A percentile compares a stretch with the other conserved stretches of the same genome.
Evolutionary conservation across 805 yeast genomes (phyloP).

Genomic region (Naumovozyma dairenensis): DNA sequence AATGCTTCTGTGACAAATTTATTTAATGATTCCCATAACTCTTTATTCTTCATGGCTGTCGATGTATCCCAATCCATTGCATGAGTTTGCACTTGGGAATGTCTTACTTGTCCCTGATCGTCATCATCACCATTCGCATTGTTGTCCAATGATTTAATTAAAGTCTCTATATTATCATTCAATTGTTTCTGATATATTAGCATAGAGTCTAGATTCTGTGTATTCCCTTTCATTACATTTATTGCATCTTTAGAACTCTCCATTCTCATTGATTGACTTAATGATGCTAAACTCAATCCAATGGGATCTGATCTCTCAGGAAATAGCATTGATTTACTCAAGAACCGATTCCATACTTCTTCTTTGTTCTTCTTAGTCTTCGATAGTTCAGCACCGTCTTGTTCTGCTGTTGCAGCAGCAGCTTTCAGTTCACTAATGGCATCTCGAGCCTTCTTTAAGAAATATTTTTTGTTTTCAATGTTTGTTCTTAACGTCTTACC

Average conservation of each 20-base stretch:
- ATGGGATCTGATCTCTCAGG: slow-evolving; percentile 28
- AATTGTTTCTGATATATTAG: slow-evolving; percentile 11
- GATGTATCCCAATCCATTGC: background rate
- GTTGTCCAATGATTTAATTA: slow-evolving; percentile 8
- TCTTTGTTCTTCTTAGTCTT: slow-evolving; percentile 4
- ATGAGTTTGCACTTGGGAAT: background rate
- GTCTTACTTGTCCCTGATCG: background rate
- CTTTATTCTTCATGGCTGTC: slow-evolving; percentile 4
- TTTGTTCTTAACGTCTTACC: slow-evolving; percentile 15
- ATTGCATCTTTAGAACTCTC: slow-evolving; percentile 10
- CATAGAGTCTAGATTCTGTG: slow-evolving; percentile 5
- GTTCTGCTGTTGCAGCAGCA: background rate
- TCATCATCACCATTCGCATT: background rate
- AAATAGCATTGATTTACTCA: slow-evolving; percentile 19
- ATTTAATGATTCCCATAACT: slow-evolving; percentile 7
- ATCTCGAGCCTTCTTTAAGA: slow-evolving; percentile 17
- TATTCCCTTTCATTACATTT: background rate
- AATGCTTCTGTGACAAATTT: slow-evolving; percentile 9
- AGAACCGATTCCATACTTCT: slow-evolving; percentile 12
- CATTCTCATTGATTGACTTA: slow-evolving; percentile 11
- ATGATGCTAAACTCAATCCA: slow-evolving; percentile 19
- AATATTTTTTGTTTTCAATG: slow-evolving; percentile 19
- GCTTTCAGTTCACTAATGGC: slow-evolving; percentile 11
- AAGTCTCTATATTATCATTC: slow-evolving; percentile 12
- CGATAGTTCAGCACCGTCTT: background rate